A percentile compares a stretch with the other conserved stretches of the same genome.
phyloP scores from a whole-genome alignment of 192 early-diverging fungal genomes.

The Funneliformis geosporum region DNA sequence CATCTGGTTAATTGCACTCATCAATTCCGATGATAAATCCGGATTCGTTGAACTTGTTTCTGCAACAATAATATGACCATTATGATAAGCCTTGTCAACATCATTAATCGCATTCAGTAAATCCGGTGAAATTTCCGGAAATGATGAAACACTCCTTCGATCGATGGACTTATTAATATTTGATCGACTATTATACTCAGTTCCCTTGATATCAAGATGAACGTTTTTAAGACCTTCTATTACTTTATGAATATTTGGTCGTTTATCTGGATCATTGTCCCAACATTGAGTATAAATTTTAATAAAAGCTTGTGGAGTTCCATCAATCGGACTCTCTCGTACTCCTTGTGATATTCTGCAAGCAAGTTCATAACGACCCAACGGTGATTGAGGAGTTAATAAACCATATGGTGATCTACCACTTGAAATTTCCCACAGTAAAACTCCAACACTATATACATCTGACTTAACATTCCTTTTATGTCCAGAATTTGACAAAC shows the following conservation, averaged over 20 bases:
- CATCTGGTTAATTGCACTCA: neutral
- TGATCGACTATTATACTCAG: no score
- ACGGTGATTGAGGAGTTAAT: neutral
- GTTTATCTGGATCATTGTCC: constrained; percentile 21
- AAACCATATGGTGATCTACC: neutral
- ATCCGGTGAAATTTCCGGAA: neutral
- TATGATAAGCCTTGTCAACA: no score
- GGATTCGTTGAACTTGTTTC: neutral
- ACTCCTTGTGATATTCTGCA: neutral
- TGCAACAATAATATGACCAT: no score
- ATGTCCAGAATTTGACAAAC: neutral
- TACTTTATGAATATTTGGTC: constrained; percentile 27
- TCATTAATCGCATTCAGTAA: neutral
- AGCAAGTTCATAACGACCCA: neutral
- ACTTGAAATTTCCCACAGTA: constrained; percentile 24
- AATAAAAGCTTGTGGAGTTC: constrained; percentile 25
- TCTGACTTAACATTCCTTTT: neutral
- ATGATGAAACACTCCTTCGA: neutral
- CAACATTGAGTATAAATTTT: constrained; percentile 29
- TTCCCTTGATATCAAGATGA: neutral
- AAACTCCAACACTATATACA: constrained; percentile 12
- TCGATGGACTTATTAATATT: neutral
- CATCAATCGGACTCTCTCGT: constrained; percentile 15
- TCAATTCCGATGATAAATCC: neutral
- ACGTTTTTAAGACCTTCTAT: neutral